A percentile compares a stretch with the other conserved stretches of the same genome.
phyloP scores from a whole-genome alignment of 345 rosid genomes.

The Eucalyptus paniculata region DNA sequence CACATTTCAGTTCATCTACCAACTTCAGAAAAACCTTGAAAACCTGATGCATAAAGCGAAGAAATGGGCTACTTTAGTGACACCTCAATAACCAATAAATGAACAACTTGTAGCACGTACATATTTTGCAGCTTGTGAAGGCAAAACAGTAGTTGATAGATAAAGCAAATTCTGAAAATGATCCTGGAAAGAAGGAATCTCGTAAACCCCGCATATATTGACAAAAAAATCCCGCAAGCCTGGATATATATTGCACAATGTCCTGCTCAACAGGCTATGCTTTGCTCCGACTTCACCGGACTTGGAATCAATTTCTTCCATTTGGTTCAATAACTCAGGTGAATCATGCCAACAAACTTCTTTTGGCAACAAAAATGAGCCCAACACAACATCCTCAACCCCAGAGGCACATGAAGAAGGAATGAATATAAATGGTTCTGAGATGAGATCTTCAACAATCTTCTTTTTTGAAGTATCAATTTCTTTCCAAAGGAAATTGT shows the following conservation, averaged over 20 bases:
- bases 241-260: conserved; percentile 62
- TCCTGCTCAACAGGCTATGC: conserved; percentile 25
- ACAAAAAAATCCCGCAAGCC: conserved; percentile 81
- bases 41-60: conserved; percentile 34
- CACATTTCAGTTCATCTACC: conserved; percentile 60
- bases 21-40: conserved; percentile 60
- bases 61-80: neutral
- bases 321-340: conserved; percentile 35
- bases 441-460: conserved; percentile 31
- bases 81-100: neutral
- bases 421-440: conserved; percentile 53
- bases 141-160: conserved; percentile 39
- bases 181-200: conserved; percentile 46
- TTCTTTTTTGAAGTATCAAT: conserved; percentile 32
- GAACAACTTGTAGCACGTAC: conserved; percentile 30
- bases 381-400: conserved; percentile 37
- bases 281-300: conserved; percentile 8
- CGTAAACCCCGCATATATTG: conserved; percentile 54
- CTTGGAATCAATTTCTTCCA: conserved; percentile 25
- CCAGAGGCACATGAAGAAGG: conserved; percentile 32
- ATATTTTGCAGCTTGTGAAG: conserved; percentile 52
- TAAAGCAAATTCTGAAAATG: conserved; percentile 59
- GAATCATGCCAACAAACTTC: conserved; percentile 85
- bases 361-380: conserved; percentile 46
- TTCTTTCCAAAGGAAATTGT: conserved; percentile 67